A percentile compares a stretch with the other conserved stretches of the same genome.
These are phyloP conservation scores for Exophiala dermatitidis DNA, from an alignment of 2,329 filamentous ascomycete genomes.

Conservation along the genomic window DNA sequence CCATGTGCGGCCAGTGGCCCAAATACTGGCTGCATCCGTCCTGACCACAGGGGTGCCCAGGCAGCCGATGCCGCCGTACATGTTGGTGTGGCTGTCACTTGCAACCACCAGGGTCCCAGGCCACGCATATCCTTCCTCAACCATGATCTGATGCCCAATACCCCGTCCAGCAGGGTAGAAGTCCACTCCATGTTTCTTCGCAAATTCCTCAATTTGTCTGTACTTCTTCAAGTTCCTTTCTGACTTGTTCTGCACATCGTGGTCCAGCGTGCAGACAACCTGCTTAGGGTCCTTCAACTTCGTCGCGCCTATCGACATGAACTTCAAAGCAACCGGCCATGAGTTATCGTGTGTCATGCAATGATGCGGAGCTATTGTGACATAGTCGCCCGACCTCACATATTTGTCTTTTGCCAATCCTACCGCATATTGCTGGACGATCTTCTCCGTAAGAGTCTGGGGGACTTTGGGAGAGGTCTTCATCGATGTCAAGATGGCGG, in stretches of 20 bases:
- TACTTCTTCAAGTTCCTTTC: slow-evolving; percentile 80
- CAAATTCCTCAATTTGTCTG: slow-evolving; percentile 71
- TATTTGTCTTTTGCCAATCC: slow-evolving; percentile 67
- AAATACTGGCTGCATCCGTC: slow-evolving; percentile 80
- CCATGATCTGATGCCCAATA: slow-evolving; percentile 88
- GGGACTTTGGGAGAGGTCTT: slow-evolving; percentile 51
- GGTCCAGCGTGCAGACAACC: slow-evolving; percentile 76
- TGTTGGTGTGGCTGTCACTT: slow-evolving; percentile 63
- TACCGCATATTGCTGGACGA: slow-evolving; percentile 51
- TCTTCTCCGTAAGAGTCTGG: slow-evolving; percentile 88
- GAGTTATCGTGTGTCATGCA: slow-evolving; percentile 87
- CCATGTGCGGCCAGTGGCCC: slow-evolving; percentile 77
- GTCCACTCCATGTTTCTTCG: slow-evolving; percentile 64
- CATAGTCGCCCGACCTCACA: slow-evolving; percentile 75
- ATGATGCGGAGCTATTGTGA: slow-evolving; percentile 62
- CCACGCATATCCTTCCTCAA: slow-evolving; percentile 79
- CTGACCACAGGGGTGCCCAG: slow-evolving; percentile 76
- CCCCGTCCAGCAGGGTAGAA: slow-evolving; percentile 72
- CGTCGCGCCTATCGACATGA: slow-evolving; percentile 73
- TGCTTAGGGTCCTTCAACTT: slow-evolving; percentile 65
- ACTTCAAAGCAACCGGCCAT: slow-evolving; percentile 68
- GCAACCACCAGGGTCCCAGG: slow-evolving; percentile 78
- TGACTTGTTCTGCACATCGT: slow-evolving; percentile 79
- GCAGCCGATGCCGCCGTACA: slow-evolving; percentile 70
- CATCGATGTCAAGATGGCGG: slow-evolving; percentile 68